A percentile compares a stretch with the other conserved stretches of the same genome.
phyloP scores from a whole-genome alignment of 2,329 filamentous ascomycete species.

The Teratosphaeria nubilosa region DNA sequence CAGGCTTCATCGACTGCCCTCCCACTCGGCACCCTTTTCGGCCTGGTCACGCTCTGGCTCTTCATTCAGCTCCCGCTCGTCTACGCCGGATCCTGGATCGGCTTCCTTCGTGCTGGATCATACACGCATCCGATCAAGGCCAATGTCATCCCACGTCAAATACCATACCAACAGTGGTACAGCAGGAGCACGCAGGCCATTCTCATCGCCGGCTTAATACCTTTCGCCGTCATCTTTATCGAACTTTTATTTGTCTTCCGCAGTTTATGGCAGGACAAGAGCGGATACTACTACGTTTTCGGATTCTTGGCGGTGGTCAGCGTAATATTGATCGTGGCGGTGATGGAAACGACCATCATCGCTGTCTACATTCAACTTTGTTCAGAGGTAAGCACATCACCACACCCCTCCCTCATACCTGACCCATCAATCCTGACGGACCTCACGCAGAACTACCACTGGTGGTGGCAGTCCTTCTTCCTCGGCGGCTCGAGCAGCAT shows the following conservation, averaged over 20 bases:
- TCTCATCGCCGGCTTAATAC: conserved; percentile 65
- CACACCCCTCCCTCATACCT: not conserved
- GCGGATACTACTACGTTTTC: conserved; percentile 85
- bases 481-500: conserved; percentile 65
- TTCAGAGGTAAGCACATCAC: conserved; percentile 48
- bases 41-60: conserved; percentile 67
- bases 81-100: conserved; percentile 69
- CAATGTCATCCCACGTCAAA: conserved; percentile 57
- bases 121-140: conserved; percentile 82
- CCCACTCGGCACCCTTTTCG: conserved; percentile 68
- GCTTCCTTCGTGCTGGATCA: conserved; percentile 54
- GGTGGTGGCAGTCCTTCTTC: conserved; percentile 87
- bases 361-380: conserved; percentile 75
- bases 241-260: conserved; percentile 81
- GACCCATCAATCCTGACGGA: not conserved
- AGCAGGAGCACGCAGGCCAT: conserved; percentile 52
- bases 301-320: conserved; percentile 71
- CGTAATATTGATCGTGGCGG: conserved; percentile 61
- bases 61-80: conserved; percentile 79
- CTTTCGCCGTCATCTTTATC: conserved; percentile 81
- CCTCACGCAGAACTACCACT: conserved; percentile 58
- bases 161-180: conserved; percentile 70
- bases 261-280: conserved; percentile 83
- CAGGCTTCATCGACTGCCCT: conserved; percentile 82
- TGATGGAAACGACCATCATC: conserved; percentile 76